Evolutionary conservation across 176 grass and related monocot genomes (phyloP).

Genomic region (Leersia perrieri): DNA sequence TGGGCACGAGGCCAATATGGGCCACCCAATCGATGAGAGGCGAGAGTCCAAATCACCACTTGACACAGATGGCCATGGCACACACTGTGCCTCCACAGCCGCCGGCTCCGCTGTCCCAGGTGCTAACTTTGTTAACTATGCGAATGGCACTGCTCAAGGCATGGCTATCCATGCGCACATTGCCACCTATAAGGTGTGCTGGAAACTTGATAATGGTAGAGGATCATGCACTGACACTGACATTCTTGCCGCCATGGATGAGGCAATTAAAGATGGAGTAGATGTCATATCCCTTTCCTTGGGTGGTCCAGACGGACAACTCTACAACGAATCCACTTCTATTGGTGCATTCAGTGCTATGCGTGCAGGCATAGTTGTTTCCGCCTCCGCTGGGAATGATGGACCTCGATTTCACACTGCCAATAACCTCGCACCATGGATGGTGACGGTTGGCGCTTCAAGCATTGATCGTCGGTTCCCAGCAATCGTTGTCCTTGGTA

Average conservation of each 20-base stretch:
- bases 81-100: slow-evolving; percentile 32
- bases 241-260: slow-evolving; percentile 12
- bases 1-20: background rate
- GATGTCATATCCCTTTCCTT: slow-evolving; percentile 27
- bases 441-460: slow-evolving; percentile 37
- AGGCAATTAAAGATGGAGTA: slow-evolving; percentile 9
- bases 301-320: background rate
- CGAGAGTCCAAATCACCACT: slow-evolving; percentile 19
- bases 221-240: slow-evolving; percentile 19
- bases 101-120: background rate
- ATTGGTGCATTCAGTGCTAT: slow-evolving; percentile 41
- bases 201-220: too few species aligned
- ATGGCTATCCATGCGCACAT: slow-evolving; percentile 23
- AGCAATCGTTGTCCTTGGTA: slow-evolving; percentile 13
- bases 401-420: slow-evolving; percentile 27
- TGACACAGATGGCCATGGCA: slow-evolving; percentile 33
- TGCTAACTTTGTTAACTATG: slow-evolving; percentile 19
- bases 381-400: slow-evolving; percentile 8
- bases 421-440: slow-evolving; percentile 40
- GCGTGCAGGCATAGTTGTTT: slow-evolving; percentile 26
- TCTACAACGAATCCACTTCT: slow-evolving; percentile 22
- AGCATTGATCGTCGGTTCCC: slow-evolving; percentile 29
- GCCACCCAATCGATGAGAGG: slow-evolving; percentile 21
- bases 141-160: background rate
- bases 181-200: slow-evolving; percentile 33